These are phyloP conservation scores for Harringtonia aguacate DNA, from an alignment of 2,329 filamentous ascomycete species.

Conservation along the genomic window DNA sequence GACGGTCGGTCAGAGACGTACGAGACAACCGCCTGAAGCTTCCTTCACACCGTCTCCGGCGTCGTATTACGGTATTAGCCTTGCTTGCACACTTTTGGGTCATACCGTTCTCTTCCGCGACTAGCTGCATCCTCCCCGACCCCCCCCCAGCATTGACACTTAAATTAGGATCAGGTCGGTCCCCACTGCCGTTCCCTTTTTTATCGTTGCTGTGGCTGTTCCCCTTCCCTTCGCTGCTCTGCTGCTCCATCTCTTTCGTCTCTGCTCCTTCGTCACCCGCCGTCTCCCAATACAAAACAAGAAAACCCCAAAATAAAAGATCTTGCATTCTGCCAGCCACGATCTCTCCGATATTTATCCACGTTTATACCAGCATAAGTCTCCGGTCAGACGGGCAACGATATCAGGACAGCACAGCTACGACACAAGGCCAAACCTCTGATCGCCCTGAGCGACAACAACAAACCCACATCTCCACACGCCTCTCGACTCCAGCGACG, in stretches of 20 bases:
- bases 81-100: not conserved
- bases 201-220: slow-evolving; percentile 1
- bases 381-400: too few relatives aligned
- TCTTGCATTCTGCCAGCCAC: not conserved
- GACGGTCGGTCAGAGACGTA: too few relatives aligned
- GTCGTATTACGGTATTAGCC: not conserved
- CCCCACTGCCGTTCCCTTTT: not conserved
- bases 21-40: too few relatives aligned
- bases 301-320: not conserved
- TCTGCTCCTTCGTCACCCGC: not conserved
- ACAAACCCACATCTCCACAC: too few relatives aligned
- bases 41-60: too few relatives aligned
- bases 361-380: too few relatives aligned
- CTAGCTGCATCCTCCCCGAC: not conserved
- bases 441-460: too few relatives aligned
- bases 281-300: not conserved
- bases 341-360: not conserved
- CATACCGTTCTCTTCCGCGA: not conserved
- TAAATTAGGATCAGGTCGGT: slow-evolving; percentile 3
- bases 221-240: not conserved
- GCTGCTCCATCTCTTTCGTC: not conserved
- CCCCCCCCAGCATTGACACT: slow-evolving; percentile 3
- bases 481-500: too few relatives aligned
- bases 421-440: too few relatives aligned
- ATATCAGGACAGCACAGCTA: too few relatives aligned